A percentile compares a stretch with the other conserved stretches of the same genome.
Conservation (phyloP, 2,329 filamentous ascomycete genomes). For the Penicillium freii region DNA sequence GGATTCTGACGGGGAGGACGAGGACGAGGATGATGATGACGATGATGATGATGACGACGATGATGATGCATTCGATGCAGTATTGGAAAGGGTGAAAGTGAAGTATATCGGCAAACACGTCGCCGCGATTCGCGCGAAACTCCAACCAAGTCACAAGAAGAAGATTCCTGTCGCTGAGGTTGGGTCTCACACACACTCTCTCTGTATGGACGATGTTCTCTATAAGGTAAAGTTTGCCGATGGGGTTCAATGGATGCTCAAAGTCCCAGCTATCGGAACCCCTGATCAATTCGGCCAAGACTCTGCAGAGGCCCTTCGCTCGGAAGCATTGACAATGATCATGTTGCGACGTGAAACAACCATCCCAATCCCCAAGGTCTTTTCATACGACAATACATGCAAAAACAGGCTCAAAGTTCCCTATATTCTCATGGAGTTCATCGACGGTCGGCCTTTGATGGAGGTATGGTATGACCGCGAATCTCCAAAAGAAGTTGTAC, state of each 20-base stretch:
- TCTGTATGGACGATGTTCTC: not conserved
- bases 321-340: conserved; percentile 33
- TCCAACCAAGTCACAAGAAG: not conserved
- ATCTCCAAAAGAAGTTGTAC: not conserved
- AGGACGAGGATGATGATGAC: too few species aligned
- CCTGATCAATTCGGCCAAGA: conserved; percentile 5
- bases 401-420: conserved; percentile 26
- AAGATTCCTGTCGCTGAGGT: not conserved
- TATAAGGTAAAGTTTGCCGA: not conserved
- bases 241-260: conserved; percentile 5
- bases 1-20: not conserved
- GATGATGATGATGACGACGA: not conserved
- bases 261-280: conserved; percentile 3
- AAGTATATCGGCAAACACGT: not conserved
- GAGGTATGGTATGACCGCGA: conserved; percentile 27
- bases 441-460: conserved; percentile 23
- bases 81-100: not conserved
- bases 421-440: conserved; percentile 30
- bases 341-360: conserved; percentile 30
- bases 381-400: conserved; percentile 26
- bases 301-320: conserved; percentile 9
- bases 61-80: not conserved
- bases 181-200: not conserved
- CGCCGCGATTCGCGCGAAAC: not conserved
- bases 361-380: conserved; percentile 32